Base-by-base conservation (phyloP, 1,139 yeast genomes). In the Pichia sp. region DNA sequence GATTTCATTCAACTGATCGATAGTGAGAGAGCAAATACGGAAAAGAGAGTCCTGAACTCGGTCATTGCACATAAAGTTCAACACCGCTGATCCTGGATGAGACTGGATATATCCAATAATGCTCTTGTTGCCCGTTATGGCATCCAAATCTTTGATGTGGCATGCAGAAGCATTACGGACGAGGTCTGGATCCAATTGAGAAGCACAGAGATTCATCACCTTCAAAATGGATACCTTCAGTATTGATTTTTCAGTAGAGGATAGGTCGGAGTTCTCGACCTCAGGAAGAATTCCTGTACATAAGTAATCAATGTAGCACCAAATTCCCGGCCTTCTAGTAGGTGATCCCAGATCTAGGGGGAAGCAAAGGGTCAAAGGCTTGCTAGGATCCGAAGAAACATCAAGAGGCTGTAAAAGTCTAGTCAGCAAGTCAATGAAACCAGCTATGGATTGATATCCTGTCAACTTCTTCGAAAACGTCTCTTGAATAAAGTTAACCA, bases 251-350 rank as follows among this genome's bases (percentile, higher is more conserved):
- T 72, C 75, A 0, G 58, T 58, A 6, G 37, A 39, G 2, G 55
- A 33, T 12, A 65, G 51, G 18, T 52, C 55, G 5, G 62, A 45
- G 8, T 60, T 49, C 3, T 64, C 38, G 3, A 72, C 50, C 24
- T 69, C 68, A 14, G 69, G 72, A 47, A 88, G 74, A 1, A 86
- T 74, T 29, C 81, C 83, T n/a, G 68, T 59, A 27, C 83, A 56
- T 19, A 86, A 55, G 49, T 74, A 86, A 41, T 85, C 93, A 37
- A 84, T 60, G 49, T 87, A 88, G 4, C 94, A 88, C 76, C 88
- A 77, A 10, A 86, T 59, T 3, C 96, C 95, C 7, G 63, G 63
- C 33, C 68, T 72, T 50, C 94, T 67, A 46, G 77, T 73, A 1
- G 67, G 65, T 13, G 56, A 57, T 0, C 96, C 95, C 21, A 86